A percentile compares a stretch with the other conserved stretches of the same genome.
phyloP scores from a whole-genome alignment of 164 flowering plant species.

The Umbilicus rupestris region DNA sequence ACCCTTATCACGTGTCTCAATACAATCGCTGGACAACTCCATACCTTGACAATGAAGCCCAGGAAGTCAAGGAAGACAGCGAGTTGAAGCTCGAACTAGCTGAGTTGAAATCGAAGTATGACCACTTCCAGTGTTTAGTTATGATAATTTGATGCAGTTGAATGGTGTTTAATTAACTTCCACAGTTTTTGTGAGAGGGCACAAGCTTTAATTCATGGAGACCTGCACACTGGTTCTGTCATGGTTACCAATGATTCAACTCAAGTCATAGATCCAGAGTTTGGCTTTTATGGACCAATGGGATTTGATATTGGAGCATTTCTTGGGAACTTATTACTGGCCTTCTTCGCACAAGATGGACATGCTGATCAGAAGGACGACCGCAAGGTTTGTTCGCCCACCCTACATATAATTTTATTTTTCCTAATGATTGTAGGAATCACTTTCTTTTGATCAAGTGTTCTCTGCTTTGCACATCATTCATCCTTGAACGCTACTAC shows the following conservation, averaged over 20 bases:
- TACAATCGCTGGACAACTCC: conserved; percentile 82
- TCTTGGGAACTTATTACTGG: conserved; percentile 73
- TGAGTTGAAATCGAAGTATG: conserved; percentile 73
- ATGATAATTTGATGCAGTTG: not conserved
- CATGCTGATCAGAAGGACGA: conserved; percentile 53
- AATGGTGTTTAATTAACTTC: not conserved
- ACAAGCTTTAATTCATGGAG: conserved; percentile 93
- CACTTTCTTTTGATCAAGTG: no score
- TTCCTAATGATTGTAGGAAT: not conserved
- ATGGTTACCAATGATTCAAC: conserved; percentile 90
- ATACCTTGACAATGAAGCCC: conserved; percentile 74
- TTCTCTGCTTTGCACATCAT: no score
- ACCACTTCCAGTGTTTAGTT: not conserved
- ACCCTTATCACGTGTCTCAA: conserved; percentile 76
- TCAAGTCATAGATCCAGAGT: conserved; percentile 95
- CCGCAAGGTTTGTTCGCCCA: conserved; percentile 38
- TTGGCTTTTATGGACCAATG: conserved; percentile 91
- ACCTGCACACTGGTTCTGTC: conserved; percentile 89
- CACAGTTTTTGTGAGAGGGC: conserved; percentile 86
- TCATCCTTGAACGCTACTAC: no score
- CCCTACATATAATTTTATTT: not conserved
- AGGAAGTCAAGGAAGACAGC: conserved; percentile 69
- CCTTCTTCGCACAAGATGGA: conserved; percentile 88
- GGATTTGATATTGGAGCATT: conserved; percentile 93
- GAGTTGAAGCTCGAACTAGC: conserved; percentile 79